These are phyloP conservation scores for Penstemon eatonii DNA, from an alignment of 257 asterid genomes.

Conservation along the genomic window DNA sequence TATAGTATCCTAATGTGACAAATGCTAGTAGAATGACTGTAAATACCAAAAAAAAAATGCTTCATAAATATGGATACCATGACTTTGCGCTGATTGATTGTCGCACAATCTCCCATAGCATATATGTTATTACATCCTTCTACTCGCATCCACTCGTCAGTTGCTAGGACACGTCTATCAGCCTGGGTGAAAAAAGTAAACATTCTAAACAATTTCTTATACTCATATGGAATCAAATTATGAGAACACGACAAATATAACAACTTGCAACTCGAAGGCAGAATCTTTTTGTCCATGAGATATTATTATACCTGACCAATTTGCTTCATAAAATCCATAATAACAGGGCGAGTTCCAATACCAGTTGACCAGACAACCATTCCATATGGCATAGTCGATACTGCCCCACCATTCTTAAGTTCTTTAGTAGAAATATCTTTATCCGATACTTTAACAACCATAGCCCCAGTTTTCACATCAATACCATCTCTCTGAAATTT, in stretches of 20 bases:
- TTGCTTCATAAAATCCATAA: conserved; percentile 81
- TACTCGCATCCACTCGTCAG: conserved; percentile 95
- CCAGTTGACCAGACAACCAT: conserved; percentile 99
- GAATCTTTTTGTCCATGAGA: conserved; percentile 15
- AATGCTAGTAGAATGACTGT: too few relatives aligned
- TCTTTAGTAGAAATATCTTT: conserved; percentile 79
- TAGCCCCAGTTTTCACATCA: conserved; percentile 78
- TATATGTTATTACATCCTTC: conserved; percentile 70
- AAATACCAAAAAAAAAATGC: not conserved
- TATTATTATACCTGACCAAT: conserved; percentile 77
- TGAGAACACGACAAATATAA: not conserved
- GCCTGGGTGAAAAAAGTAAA: conserved; percentile 41
- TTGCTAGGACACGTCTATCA: conserved; percentile 79
- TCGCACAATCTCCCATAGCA: conserved; percentile 93
- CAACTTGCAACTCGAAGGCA: conserved; percentile 11
- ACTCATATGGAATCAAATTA: conserved; percentile 17
- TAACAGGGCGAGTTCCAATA: conserved; percentile 92
- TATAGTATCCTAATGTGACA: too few relatives aligned
- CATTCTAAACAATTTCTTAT: conserved; percentile 16
- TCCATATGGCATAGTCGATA: conserved; percentile 81
- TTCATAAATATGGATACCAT: conserved; percentile 49
- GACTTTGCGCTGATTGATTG: conserved; percentile 90
- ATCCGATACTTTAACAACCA: conserved; percentile 87
- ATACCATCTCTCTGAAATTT: conserved; percentile 91
- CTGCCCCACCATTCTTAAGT: conserved; percentile 65